These are phyloP conservation scores for Trichoderma sp. DNA, from an alignment of 2,329 filamentous ascomycete genomes.

Conservation along the genomic window DNA sequence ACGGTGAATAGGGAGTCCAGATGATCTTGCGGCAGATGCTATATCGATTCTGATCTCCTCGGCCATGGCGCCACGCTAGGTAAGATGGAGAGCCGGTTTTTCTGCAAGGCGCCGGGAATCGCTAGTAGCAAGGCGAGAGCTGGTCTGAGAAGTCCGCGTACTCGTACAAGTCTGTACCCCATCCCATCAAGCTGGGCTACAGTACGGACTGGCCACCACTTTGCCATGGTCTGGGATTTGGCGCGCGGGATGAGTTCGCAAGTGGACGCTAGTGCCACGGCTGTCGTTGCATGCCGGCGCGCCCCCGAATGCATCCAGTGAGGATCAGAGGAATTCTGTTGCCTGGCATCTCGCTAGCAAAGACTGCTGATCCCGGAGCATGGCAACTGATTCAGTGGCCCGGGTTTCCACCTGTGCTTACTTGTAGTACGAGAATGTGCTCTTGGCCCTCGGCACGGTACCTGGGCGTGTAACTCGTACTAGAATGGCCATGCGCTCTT, in stretches of 20 bases:
- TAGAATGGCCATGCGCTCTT: neutral
- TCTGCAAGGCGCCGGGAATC: neutral
- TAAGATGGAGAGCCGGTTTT: neutral
- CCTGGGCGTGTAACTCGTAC: neutral
- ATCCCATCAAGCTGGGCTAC: neutral
- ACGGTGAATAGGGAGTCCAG: neutral
- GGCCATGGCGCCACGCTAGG: constrained; percentile 1
- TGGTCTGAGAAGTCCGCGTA: neutral
- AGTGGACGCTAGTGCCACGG: constrained; percentile 2
- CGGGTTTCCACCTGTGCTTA: neutral
- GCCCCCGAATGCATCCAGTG: constrained; percentile 26
- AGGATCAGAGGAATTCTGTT: constrained; percentile 31
- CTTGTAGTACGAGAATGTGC: neutral
- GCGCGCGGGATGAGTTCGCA: constrained; percentile 13
- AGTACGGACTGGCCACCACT: neutral
- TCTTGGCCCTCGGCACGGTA: neutral
- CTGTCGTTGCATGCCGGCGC: constrained; percentile 5
- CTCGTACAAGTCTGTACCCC: neutral
- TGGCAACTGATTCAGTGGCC: neutral
- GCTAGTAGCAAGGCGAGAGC: neutral
- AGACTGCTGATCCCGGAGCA: neutral
- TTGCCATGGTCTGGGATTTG: neutral
- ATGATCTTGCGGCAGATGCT: neutral
- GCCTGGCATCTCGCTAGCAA: constrained; percentile 25
- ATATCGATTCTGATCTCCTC: neutral